These are phyloP conservation scores for Tausonia pullulans DNA, from an alignment of 1,284 basidiomycete species.

Conservation along the genomic window DNA sequence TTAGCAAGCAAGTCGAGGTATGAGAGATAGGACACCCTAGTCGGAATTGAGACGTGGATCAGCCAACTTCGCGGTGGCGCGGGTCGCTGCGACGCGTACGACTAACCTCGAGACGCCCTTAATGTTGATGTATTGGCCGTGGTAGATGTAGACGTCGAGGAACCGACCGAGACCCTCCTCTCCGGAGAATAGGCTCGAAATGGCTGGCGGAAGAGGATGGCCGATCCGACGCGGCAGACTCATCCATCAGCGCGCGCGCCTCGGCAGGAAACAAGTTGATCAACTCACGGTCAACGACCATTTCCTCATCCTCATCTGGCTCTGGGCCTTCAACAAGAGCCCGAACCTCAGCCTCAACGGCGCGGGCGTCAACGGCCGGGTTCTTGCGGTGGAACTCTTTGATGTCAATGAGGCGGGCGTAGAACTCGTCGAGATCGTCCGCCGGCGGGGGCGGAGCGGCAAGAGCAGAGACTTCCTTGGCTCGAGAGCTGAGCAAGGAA, in stretches of 20 bases:
- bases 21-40: slow-evolving; percentile 66
- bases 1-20: slow-evolving; percentile 67
- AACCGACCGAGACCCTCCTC: slow-evolving; percentile 93
- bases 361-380: slow-evolving; percentile 69
- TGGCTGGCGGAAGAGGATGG: slow-evolving; percentile 43
- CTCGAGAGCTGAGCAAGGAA: slow-evolving; percentile 42
- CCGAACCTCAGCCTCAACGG: slow-evolving; percentile 68
- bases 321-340: slow-evolving; percentile 46
- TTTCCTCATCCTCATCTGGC: slow-evolving; percentile 59
- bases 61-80: background rate
- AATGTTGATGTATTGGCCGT: slow-evolving; percentile 81
- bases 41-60: background rate
- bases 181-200: slow-evolving; percentile 82
- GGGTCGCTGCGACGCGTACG: background rate
- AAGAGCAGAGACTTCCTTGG: slow-evolving; percentile 30
- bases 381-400: slow-evolving; percentile 94
- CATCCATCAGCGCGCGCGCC: slow-evolving; percentile 18
- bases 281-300: slow-evolving; percentile 42
- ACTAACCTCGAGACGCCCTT: slow-evolving; percentile 61
- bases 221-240: background rate
- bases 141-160: slow-evolving; percentile 81
- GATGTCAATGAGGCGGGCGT: slow-evolving; percentile 81
- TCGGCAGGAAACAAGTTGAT: background rate
- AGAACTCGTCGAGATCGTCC: slow-evolving; percentile 83
- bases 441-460: slow-evolving; percentile 39